phyloP scores from a whole-genome alignment of 192 early-diverging fungal species.

The Linderina pennispora region DNA sequence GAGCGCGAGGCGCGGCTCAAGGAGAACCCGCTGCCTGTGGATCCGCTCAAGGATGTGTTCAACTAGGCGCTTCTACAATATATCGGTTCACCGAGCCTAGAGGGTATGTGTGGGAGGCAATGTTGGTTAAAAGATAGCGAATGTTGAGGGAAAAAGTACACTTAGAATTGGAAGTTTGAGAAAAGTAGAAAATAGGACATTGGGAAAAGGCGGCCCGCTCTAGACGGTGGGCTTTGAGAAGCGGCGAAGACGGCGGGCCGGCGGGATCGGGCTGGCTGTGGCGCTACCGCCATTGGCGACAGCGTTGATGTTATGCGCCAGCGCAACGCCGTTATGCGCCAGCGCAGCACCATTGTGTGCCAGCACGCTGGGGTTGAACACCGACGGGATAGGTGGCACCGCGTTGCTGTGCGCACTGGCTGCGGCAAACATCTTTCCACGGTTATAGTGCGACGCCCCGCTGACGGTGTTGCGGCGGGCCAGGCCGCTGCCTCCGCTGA shows the following conservation, averaged over 20 bases:
- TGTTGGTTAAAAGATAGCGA: no score
- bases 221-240: conserved; percentile 16
- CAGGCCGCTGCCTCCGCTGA: conserved; percentile 35
- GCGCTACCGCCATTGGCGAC: conserved; percentile 2
- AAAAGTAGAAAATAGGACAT: no score
- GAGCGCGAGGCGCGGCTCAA: conserved; percentile 23
- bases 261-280: conserved; percentile 13
- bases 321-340: conserved; percentile 1
- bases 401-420: conserved; percentile 6
- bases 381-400: conserved; percentile 19
- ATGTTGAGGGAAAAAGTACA: no score
- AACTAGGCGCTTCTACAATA: no score
- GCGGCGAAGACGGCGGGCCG: conserved; percentile 27
- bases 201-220: no score
- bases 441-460: conserved; percentile 47
- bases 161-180: no score
- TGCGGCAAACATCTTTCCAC: conserved; percentile 35
- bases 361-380: no score
- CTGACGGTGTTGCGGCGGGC: conserved; percentile 49
- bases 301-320: neutral
- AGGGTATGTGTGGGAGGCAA: no score
- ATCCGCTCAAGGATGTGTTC: conserved; percentile 44
- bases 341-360: no score
- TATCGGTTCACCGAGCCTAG: no score
- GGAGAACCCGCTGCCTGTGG: conserved; percentile 33